Base-by-base conservation (phyloP, 148 eudicot species). In the Cornus controversa region DNA sequence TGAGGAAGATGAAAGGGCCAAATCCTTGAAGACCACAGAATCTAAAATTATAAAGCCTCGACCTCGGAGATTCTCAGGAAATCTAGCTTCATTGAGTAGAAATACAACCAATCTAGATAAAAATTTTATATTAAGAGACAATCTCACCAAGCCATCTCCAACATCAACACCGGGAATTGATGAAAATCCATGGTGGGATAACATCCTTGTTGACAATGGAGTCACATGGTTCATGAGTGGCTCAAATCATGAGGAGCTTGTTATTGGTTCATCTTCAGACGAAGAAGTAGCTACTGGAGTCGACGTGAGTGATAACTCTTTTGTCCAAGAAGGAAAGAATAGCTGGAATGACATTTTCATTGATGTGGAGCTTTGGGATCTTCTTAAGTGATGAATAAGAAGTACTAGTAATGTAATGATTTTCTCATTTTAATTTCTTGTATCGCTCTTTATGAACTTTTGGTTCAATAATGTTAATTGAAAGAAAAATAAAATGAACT, bases 171-270 rank as follows among this genome's bases (percentile, higher is more conserved):
- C 4, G 3, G 18, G 6, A 1, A 18, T 50, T 50, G 57, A 15
- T 50, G 28, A 34, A 40, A 40, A 40, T 40, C 64, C 53, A 28
- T 73, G 76, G 76, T 73, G 76, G 76, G 76, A 73, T 10, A n/a
- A 73, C 47, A 27, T 73, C 4, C 45, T 40, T 50, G 20, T 27
- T 26, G 66, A 54, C 54, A 29, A 28, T 73, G 67, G 27, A 53
- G 42, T 40, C 27, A 8, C 10, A 5, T 13, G 57, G 57, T 40
- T 40, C 45, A 50, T 10, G 76, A 62, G 23, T 14, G 29, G 25
- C 8, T n/a, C 57, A 50, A 40, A 6, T 8, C 45, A 40, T 40
- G 45, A 40, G 45, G 45, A 40, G 45, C 45, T 40, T 2, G 8
- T 40, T 40, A 40, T 6, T 40, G 7, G 6, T 6, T 36, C 8